Evolutionary conservation across 768 basidiomycete genomes (phyloP).

Genomic region (Baorangia bicolor): DNA sequence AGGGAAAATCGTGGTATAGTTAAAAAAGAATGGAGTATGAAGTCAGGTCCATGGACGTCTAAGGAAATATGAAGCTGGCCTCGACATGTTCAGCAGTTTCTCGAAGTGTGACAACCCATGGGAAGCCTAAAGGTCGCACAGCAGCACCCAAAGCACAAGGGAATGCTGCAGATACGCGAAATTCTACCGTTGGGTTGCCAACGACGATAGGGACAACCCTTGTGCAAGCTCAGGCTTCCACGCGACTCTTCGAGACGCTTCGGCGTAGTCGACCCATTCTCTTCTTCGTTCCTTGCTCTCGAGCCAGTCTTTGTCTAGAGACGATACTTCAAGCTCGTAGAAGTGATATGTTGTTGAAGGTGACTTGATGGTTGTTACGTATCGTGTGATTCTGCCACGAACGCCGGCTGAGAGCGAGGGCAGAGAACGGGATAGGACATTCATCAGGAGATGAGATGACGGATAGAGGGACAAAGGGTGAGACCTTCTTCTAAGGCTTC

Average conservation of each 20-base stretch:
- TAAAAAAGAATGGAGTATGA: slow-evolving; percentile 29
- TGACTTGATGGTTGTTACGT: slow-evolving; percentile 77
- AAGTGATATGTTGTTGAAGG: slow-evolving; percentile 85
- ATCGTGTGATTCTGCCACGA: slow-evolving; percentile 82
- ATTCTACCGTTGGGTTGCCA: slow-evolving; percentile 56
- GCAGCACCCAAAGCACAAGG: slow-evolving; percentile 6
- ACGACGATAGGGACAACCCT: slow-evolving; percentile 67
- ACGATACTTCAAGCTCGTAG: slow-evolving; percentile 81
- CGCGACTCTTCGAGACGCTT: slow-evolving; percentile 68
- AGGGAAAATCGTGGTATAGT: slow-evolving; percentile 30
- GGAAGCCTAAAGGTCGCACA: slow-evolving; percentile 12
- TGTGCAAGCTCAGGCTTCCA: slow-evolving; percentile 88
- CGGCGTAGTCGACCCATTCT: slow-evolving; percentile 88
- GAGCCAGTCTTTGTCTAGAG: slow-evolving; percentile 77
- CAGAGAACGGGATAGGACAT: slow-evolving; percentile 42
- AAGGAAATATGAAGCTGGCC: slow-evolving; percentile 18
- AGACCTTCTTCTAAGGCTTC: slow-evolving; percentile 97
- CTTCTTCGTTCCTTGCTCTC: slow-evolving; percentile 76
- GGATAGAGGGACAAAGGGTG: slow-evolving; percentile 75
- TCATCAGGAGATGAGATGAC: slow-evolving; percentile 72
- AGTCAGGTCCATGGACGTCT: slow-evolving; percentile 23
- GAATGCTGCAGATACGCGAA: slow-evolving; percentile 1
- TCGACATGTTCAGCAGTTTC: slow-evolving; percentile 14
- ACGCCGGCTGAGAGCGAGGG: slow-evolving; percentile 65
- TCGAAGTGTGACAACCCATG: slow-evolving; percentile 10